Percentiles rank a stretch among this genome's conserved stretches.
Conservation (phyloP, 257 asterid species). For the Echium plantagineum region DNA sequence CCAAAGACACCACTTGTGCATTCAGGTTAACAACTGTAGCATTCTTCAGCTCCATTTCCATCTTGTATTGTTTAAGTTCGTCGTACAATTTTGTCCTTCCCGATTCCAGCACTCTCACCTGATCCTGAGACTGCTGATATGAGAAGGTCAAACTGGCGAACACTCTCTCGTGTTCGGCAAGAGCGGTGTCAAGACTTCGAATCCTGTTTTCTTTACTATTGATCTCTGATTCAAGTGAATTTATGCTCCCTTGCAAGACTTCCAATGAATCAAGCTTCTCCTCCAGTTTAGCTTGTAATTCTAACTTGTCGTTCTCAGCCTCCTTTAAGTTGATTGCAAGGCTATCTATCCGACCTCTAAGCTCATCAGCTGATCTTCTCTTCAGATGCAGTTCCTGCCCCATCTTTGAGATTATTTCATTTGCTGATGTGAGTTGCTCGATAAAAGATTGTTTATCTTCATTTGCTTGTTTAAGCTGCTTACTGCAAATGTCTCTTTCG, state of each 20-base stretch:
- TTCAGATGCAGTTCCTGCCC: slow-evolving; percentile 42
- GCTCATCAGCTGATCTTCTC: slow-evolving; percentile 32
- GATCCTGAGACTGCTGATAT: slow-evolving; percentile 36
- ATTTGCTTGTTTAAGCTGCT: slow-evolving; percentile 31
- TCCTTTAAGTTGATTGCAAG: slow-evolving; percentile 31
- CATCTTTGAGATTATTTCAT: slow-evolving; percentile 20
- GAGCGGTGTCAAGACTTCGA: slow-evolving; percentile 18
- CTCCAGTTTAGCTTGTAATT: slow-evolving; percentile 42
- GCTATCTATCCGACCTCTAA: slow-evolving; percentile 25
- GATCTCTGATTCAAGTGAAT: slow-evolving; percentile 42
- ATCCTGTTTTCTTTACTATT: slow-evolving; percentile 41
- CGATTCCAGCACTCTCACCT: slow-evolving; percentile 22
- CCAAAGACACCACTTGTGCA: slow-evolving; percentile 22
- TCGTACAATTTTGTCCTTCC: slow-evolving; percentile 40
- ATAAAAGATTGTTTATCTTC: slow-evolving; percentile 39
- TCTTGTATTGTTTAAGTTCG: slow-evolving; percentile 26
- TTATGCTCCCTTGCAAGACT: slow-evolving; percentile 43
- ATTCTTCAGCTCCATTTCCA: slow-evolving; percentile 42
- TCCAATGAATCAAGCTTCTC: slow-evolving; percentile 38
- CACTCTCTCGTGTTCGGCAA: slow-evolving; percentile 42
- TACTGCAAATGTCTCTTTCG: slow-evolving; percentile 36
- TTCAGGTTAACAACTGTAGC: slow-evolving; percentile 28
- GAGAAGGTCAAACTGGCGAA: slow-evolving; percentile 20
- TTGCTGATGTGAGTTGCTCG: slow-evolving; percentile 34
- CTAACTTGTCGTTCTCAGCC: slow-evolving; percentile 32